Evolutionary conservation across 2,329 filamentous ascomycete genomes (phyloP), one percentile per base, ranked within the genome.

Genomic region (Ceratocystis cubensis): DNA sequence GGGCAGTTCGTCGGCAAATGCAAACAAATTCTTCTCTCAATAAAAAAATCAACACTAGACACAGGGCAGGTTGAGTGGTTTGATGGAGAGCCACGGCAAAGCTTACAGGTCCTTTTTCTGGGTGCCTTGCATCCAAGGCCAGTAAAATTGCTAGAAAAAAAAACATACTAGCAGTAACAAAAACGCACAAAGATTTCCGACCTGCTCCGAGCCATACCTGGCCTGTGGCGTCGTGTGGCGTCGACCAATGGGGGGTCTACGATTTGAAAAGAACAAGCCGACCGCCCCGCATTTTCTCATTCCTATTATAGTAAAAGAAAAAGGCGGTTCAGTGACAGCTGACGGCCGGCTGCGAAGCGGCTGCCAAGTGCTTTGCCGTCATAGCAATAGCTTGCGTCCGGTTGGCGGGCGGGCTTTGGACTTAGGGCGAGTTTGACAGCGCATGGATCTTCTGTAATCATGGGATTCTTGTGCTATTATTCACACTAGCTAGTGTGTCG

Each of bases 31-130:
- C 56, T 64, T 57, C 66, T 65, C 57, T 46, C 56, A 66, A 53
- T 56, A 63, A 63, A 66, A 61, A 75, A 73, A 74, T 73, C 56
- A 65, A 57, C 53, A 64, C 30, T 64, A 22, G 62, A 53, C 50
- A 65, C 53, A 50, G 59, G 48, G 50, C 48, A 66, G 76, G 33
- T 37, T 82, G 81, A 81, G 81, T 79, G 78, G 79, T 82, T 82
- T 82, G 79, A 80, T 79, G 76, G 77, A 78, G 66, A 57, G 66
- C 65, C 67, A 68, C 65, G 66, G 76, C 74, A 73, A 78, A 77
- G 76, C 77, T 79, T 78, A 77, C 71, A 65, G 75, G 73, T 74
- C 73, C 74, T 73, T 74, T 77, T 76, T 70, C 65, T 69, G 17
- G 75, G 73, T 73, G 77, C 77, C 77, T 79, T 73, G 76, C 71